Conservation (phyloP, 176 grass and related monocot species). For the Ensete glaucum region DNA sequence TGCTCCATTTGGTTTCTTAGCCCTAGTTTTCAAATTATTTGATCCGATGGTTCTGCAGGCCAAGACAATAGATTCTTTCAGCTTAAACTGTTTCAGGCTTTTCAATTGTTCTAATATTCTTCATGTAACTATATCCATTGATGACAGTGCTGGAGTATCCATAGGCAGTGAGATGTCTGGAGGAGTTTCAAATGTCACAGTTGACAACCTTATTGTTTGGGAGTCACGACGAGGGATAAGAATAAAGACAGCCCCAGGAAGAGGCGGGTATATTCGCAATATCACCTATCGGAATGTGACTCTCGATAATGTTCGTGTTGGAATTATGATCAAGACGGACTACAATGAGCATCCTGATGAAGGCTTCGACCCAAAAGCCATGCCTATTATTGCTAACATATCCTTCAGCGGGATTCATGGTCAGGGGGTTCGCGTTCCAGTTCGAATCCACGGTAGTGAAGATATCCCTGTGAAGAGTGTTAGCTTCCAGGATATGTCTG, state of each 20-base stretch:
- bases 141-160: conserved; percentile 44
- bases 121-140: background rate
- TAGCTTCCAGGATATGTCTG: conserved; percentile 58
- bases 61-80: background rate
- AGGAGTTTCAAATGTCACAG: conserved; percentile 11
- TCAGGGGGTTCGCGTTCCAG: conserved; percentile 71
- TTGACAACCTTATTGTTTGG: conserved; percentile 11
- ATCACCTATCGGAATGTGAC: conserved; percentile 9
- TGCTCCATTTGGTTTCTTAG: background rate
- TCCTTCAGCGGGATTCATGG: conserved; percentile 68
- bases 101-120: background rate
- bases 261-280: conserved; percentile 11
- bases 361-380: conserved; percentile 44
- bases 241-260: conserved; percentile 15
- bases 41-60: background rate
- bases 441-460: conserved; percentile 73
- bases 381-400: conserved; percentile 49
- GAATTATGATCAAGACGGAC: conserved; percentile 14
- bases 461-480: conserved; percentile 60
- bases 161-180: conserved; percentile 23
- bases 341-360: conserved; percentile 69
- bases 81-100: background rate
- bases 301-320: conserved; percentile 8
- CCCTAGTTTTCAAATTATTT: background rate
- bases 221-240: conserved; percentile 9